phyloP scores from a whole-genome alignment of 139 green algal genomes.

The Closterium sp. region DNA sequence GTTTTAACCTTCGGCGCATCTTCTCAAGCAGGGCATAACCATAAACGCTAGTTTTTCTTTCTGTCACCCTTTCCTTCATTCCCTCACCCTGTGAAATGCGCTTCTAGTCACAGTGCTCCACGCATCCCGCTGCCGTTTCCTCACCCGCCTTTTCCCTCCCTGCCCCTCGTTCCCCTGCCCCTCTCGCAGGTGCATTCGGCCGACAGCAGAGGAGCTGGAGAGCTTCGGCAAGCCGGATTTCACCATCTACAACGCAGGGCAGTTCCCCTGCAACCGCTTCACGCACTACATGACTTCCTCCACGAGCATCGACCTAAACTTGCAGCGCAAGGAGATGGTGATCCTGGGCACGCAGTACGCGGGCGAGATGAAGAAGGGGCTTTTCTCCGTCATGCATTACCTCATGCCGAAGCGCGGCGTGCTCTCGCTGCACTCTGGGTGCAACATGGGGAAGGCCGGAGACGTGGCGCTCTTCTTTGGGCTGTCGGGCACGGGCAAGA shows the following conservation, averaged over 20 bases:
- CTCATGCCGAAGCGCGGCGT: constrained; percentile 80
- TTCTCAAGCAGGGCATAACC: no score
- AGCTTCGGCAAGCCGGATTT: constrained; percentile 81
- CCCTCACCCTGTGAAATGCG: no score
- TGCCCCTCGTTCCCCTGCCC: not conserved
- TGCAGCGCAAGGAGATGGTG: constrained; percentile 66
- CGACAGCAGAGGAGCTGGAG: constrained; percentile 74
- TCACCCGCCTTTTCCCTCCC: not conserved
- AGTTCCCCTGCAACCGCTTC: constrained; percentile 83
- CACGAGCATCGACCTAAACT: constrained; percentile 80
- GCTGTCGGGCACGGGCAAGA: constrained; percentile 62
- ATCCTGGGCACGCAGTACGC: constrained; percentile 82
- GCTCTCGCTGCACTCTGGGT: constrained; percentile 76
- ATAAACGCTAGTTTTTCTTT: no score
- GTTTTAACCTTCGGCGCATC: no score
- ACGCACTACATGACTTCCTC: constrained; percentile 84
- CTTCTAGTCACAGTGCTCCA: no score
- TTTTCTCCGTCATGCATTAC: constrained; percentile 90
- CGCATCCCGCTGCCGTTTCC: not conserved
- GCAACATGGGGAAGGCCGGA: constrained; percentile 68
- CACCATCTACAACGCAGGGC: constrained; percentile 91
- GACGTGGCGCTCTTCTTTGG: constrained; percentile 62
- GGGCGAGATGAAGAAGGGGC: constrained; percentile 92
- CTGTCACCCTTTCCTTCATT: no score
- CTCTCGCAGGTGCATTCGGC: constrained; percentile 62